A percentile compares a stretch with the other conserved stretches of the same genome.
Evolutionary conservation across 352 stramenopile species (phyloP).

Genomic region (Thraustotheca clavata): DNA sequence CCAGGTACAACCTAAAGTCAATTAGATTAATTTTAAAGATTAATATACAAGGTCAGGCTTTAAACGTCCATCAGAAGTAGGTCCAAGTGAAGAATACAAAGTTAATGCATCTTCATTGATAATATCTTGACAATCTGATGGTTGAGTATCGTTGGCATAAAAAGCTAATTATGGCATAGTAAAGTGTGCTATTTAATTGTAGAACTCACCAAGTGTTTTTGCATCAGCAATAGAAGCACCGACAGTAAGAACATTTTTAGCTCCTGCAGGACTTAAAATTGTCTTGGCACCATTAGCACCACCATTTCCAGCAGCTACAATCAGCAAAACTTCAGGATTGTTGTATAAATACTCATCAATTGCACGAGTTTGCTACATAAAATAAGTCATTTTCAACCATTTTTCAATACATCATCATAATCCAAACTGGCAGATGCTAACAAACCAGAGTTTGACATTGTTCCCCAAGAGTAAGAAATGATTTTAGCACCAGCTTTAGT

Average conservation of each 20-base stretch:
- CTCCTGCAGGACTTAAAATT: slow-evolving; percentile 55
- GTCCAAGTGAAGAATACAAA: slow-evolving; percentile 60
- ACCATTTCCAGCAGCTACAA: slow-evolving; percentile 78
- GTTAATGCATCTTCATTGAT: slow-evolving; percentile 58
- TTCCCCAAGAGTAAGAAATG: slow-evolving; percentile 67
- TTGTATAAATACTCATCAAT: slow-evolving; percentile 66
- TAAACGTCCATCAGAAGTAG: slow-evolving; percentile 52
- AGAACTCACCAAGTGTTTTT: slow-evolving; percentile 25
- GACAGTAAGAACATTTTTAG: slow-evolving; percentile 83
- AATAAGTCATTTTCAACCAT: too few species aligned
- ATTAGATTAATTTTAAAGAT: too few species aligned
- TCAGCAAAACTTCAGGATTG: slow-evolving; percentile 65
- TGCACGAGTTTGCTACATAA: not conserved
- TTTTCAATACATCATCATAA: slow-evolving; percentile 34
- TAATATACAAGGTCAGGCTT: slow-evolving; percentile 78
- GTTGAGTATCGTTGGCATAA: slow-evolving; percentile 22
- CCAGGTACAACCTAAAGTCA: too few species aligned
- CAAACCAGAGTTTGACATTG: slow-evolving; percentile 29
- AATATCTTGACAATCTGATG: slow-evolving; percentile 28
- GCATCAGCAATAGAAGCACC: slow-evolving; percentile 55
- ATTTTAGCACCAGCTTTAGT: slow-evolving; percentile 44
- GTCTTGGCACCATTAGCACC: slow-evolving; percentile 47
- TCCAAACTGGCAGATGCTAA: not conserved
- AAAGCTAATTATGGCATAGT: too few species aligned
- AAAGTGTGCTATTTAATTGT: not conserved